Evolutionary conservation across 495 filamentous ascomycete species (phyloP).

Genomic region (Friedmanniomyces simplex): DNA sequence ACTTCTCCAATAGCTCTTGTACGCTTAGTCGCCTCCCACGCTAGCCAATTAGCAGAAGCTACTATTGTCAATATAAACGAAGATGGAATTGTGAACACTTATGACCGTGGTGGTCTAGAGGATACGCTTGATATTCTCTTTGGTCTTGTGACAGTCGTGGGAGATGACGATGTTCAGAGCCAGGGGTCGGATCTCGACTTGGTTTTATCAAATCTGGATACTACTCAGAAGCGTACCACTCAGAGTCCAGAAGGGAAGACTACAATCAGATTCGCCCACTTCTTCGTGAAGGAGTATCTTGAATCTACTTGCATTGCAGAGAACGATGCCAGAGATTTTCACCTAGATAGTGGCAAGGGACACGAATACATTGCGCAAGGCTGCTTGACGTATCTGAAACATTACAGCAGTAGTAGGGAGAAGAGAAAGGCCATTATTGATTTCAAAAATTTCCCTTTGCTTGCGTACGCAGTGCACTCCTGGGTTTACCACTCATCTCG

Average conservation of each 20-base stretch:
- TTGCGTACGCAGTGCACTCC: slow-evolving; percentile 10
- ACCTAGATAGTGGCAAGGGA: not conserved
- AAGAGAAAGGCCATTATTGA: not conserved
- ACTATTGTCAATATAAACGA: slow-evolving; percentile 2
- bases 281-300: slow-evolving; percentile 26
- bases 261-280: slow-evolving; percentile 22
- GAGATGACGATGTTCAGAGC: not conserved
- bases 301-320: slow-evolving; percentile 13
- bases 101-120: slow-evolving; percentile 7
- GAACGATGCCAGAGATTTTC: slow-evolving; percentile 2
- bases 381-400: slow-evolving; percentile 15
- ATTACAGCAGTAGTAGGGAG: slow-evolving; percentile 6
- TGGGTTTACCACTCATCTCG: slow-evolving; percentile 10
- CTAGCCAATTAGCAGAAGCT: slow-evolving; percentile 19
- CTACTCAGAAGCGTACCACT: not conserved
- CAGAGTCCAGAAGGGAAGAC: too few relatives aligned
- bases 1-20: slow-evolving; percentile 21
- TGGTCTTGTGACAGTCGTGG: slow-evolving; percentile 11
- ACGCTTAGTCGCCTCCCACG: slow-evolving; percentile 18
- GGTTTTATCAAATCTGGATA: too few relatives aligned
- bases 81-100: slow-evolving; percentile 8
- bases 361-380: slow-evolving; percentile 13
- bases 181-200: too few relatives aligned
- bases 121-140: slow-evolving; percentile 14
- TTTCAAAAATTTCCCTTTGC: slow-evolving; percentile 15